These are phyloP conservation scores for Davidsoniella virescens DNA, from an alignment of 2,329 filamentous ascomycete species.

Conservation along the genomic window DNA sequence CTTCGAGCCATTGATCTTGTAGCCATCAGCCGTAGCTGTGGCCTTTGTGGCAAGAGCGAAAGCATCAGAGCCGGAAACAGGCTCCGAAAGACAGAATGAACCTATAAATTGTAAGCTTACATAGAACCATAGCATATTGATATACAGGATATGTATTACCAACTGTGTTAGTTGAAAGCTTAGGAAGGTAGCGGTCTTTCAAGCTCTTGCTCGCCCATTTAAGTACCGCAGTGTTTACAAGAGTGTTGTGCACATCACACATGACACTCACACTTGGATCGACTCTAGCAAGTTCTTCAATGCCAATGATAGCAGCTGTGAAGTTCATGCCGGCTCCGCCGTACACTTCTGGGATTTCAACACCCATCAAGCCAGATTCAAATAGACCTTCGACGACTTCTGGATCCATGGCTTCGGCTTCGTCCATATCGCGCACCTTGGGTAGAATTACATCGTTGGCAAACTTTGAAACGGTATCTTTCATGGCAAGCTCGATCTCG, in stretches of 20 bases:
- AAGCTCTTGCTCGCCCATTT: constrained; percentile 64
- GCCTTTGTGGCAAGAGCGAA: constrained; percentile 91
- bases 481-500: constrained; percentile 79
- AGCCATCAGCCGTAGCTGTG: constrained; percentile 65
- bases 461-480: constrained; percentile 79
- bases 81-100: constrained; percentile 86
- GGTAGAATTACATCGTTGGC: constrained; percentile 77
- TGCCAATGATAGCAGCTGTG: constrained; percentile 85
- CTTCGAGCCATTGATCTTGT: constrained; percentile 79
- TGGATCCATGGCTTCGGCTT: constrained; percentile 86
- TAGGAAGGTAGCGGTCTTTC: constrained; percentile 80
- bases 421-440: constrained; percentile 93
- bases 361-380: constrained; percentile 91
- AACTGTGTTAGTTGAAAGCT: constrained; percentile 75
- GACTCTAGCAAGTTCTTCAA: constrained; percentile 86
- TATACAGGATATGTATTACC: constrained; percentile 19
- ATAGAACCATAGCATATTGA: not conserved
- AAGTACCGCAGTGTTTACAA: constrained; percentile 85
- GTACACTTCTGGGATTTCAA: constrained; percentile 95
- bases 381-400: constrained; percentile 80
- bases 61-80: constrained; percentile 82
- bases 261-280: constrained; percentile 91
- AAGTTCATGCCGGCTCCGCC: constrained; percentile 98
- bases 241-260: constrained; percentile 94
- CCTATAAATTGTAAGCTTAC: constrained; percentile 18